phyloP scores from a whole-genome alignment of 1,284 basidiomycete genomes.

The Fomes fomentarius region DNA sequence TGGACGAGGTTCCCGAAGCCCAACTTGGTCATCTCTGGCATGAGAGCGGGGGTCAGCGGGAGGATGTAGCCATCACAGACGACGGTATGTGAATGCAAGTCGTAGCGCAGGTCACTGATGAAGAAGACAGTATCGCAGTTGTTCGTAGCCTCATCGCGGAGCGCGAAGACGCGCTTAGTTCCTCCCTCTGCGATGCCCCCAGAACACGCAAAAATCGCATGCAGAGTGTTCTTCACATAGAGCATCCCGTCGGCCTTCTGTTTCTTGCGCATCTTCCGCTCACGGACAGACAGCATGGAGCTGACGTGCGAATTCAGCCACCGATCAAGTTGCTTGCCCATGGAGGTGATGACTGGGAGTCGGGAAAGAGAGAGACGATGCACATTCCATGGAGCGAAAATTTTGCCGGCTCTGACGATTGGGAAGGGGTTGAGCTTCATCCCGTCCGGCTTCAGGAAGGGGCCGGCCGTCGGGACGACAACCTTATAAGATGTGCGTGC shows the following conservation, averaged over 20 bases:
- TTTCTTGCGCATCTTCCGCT: constrained; percentile 24
- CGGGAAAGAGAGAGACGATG: constrained; percentile 44
- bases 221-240: constrained; percentile 35
- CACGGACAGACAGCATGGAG: constrained; percentile 36
- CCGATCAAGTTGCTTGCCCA: constrained; percentile 7
- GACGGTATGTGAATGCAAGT: constrained; percentile 47
- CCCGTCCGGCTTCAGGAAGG: constrained; percentile 30
- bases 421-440: constrained; percentile 39
- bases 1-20: constrained; percentile 11
- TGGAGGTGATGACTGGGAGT: constrained; percentile 36
- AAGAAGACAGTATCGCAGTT: constrained; percentile 42
- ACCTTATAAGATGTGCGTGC: constrained; percentile 30
- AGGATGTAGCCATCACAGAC: constrained; percentile 48
- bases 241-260: neutral
- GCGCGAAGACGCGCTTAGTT: constrained; percentile 30
- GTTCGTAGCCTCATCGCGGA: constrained; percentile 32
- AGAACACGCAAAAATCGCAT: constrained; percentile 32
- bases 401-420: constrained; percentile 20
- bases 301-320: constrained; percentile 39
- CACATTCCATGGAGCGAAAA: constrained; percentile 40
- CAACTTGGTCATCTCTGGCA: neutral
- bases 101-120: constrained; percentile 45
- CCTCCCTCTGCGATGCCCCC: constrained; percentile 6
- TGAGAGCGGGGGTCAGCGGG: constrained; percentile 32
- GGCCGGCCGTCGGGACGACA: constrained; percentile 28